Evolutionary conservation across 139 green algal species (phyloP), one percentile per base, ranked within the genome.

Genomic region (Edaphochlamys debaryana): DNA sequence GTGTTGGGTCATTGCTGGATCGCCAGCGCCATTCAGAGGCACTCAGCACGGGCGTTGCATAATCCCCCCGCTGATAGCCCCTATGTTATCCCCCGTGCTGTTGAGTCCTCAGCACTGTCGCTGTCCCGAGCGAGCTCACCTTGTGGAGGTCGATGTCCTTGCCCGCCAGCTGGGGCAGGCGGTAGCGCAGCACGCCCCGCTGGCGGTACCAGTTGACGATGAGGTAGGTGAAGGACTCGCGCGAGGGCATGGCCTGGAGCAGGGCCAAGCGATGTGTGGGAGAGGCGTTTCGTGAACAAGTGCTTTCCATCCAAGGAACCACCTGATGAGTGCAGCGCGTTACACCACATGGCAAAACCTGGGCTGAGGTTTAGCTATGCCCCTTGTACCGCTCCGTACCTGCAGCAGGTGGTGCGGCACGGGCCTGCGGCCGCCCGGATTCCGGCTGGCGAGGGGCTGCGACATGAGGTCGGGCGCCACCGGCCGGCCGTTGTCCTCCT

Each of bases 91-190:
- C n/a, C n/a, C n/a, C n/a, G n/a, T n/a, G n/a, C n/a, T n/a, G n/a
- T n/a, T n/a, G n/a, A n/a, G n/a, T n/a, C n/a, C n/a, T n/a, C n/a
- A n/a, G n/a, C n/a, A n/a, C n/a, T n/a, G n/a, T n/a, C n/a, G n/a
- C n/a, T n/a, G n/a, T n/a, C n/a, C n/a, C n/a, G n/a, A n/a, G n/a
- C n/a, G n/a, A 37, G 15, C 86, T 79, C 75, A 95, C 91, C 67
- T 77, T 90, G 77, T 92, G 85, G 45, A 96, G 84, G 87, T 97
- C 92, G 32, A 97, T 82, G 60, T 96, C 93, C 48, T 80, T 80
- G 32, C 91, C 82, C 20, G 89, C 88, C 80, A 95, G 94, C n/a
- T 87, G 87, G 48, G 93, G 91, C 30, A 92, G 80, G 79, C 94
- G 93, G 85, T 93, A 96, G 50, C 89, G 89, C 62, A 89, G 84